Percentiles rank a stretch among this genome's conserved stretches.
Evolutionary conservation across 192 early-diverging fungal species (phyloP).

Genomic region (Coemansia sp.): DNA sequence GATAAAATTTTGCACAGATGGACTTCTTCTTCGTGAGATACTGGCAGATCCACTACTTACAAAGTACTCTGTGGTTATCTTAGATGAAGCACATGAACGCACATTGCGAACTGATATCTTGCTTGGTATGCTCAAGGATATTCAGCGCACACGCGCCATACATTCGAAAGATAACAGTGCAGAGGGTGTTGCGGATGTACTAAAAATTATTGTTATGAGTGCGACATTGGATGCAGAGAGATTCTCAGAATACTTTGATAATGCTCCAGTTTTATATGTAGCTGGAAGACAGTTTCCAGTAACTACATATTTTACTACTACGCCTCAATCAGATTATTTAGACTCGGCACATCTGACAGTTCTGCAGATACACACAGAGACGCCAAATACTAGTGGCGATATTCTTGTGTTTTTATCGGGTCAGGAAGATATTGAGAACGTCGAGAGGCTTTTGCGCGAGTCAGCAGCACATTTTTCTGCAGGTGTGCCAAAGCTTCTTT

Average conservation of each 20-base stretch:
- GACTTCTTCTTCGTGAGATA: conserved; percentile 91
- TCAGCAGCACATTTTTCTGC: conserved; percentile 29
- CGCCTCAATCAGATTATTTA: conserved; percentile 88
- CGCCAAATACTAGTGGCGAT: conserved; percentile 73
- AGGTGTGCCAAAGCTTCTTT: conserved; percentile 59
- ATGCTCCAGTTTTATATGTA: conserved; percentile 81
- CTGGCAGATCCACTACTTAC: conserved; percentile 75
- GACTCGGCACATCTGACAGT: conserved; percentile 83
- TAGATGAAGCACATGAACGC: conserved; percentile 99
- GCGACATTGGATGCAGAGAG: conserved; percentile 94
- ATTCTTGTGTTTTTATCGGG: conserved; percentile 93
- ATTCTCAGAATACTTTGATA: conserved; percentile 88
- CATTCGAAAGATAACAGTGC: conserved; percentile 2
- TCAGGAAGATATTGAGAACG: conserved; percentile 87
- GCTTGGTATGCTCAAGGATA: conserved; percentile 92
- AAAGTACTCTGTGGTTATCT: conserved; percentile 80
- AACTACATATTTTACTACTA: conserved; percentile 69
- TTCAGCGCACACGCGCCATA: conserved; percentile 63
- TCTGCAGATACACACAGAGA: conserved; percentile 87
- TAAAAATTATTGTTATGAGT: conserved; percentile 95
- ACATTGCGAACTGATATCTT: conserved; percentile 95
- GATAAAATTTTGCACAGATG: conserved; percentile 96
- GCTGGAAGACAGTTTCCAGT: conserved; percentile 92
- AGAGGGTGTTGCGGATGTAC: conserved; percentile 34
- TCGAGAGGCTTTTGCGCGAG: conserved; percentile 74